Evolutionary conservation across 495 filamentous ascomycete genomes (phyloP).

Genomic region (Thermochaetoides thermophila): DNA sequence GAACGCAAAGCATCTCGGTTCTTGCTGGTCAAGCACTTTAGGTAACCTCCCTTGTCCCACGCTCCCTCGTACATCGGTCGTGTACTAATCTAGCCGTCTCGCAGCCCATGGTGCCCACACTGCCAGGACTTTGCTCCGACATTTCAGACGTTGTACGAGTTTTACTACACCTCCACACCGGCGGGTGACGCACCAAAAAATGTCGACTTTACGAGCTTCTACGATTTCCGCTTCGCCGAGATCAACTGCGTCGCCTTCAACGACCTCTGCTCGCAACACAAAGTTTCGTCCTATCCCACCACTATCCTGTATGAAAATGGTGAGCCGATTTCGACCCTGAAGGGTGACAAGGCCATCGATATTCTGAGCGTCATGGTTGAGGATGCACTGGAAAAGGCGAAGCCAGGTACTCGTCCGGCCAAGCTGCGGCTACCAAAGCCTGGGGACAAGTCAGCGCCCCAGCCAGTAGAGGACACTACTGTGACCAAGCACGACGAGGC

Average conservation of each 20-base stretch:
- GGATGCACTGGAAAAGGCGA: conserved; percentile 56
- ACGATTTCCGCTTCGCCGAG: conserved; percentile 77
- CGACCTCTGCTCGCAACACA: conserved; percentile 52
- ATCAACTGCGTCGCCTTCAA: conserved; percentile 74
- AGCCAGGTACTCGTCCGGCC: conserved; percentile 60
- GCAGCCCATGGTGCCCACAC: conserved; percentile 55
- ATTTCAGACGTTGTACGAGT: conserved; percentile 91
- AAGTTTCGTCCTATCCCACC: conserved; percentile 53
- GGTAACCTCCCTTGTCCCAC: conserved; percentile 18
- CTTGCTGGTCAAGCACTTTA: conserved; percentile 35
- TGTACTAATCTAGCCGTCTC: conserved; percentile 8
- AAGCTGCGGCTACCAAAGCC: conserved; percentile 28
- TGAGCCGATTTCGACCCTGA: conserved; percentile 42
- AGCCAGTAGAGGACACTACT: conserved; percentile 12
- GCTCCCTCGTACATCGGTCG: neutral
- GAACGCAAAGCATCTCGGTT: conserved; percentile 26
- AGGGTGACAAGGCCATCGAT: conserved; percentile 45
- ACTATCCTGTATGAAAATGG: conserved; percentile 78
- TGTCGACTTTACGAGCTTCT: conserved; percentile 46
- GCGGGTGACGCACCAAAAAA: conserved; percentile 17
- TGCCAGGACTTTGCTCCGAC: conserved; percentile 67
- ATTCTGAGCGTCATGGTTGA: conserved; percentile 57
- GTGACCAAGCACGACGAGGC: conserved; percentile 28
- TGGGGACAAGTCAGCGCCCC: conserved; percentile 14
- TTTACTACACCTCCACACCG: conserved; percentile 85